Percentiles rank a stretch among this genome's conserved stretches.
Evolutionary conservation across 1,139 yeast genomes (phyloP).

Genomic region (Diutina rugosa): DNA sequence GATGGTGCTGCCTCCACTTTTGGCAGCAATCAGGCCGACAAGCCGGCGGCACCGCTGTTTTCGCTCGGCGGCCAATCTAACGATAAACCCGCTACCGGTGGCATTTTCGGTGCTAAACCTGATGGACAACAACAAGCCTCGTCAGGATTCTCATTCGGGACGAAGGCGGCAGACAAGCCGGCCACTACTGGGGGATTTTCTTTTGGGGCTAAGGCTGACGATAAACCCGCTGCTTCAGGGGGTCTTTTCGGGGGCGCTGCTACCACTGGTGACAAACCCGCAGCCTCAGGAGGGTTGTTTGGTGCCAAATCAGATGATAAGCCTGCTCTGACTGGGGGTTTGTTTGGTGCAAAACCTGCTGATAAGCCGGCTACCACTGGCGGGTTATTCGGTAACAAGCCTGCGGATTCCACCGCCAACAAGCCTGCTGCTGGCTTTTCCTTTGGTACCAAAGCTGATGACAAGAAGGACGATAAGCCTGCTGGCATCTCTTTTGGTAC

Average conservation of each 20-base stretch:
- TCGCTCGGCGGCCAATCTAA: conserved; percentile 7
- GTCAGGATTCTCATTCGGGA: conserved; percentile 3
- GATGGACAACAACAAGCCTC: not conserved
- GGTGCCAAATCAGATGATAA: conserved; percentile 10
- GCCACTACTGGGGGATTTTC: conserved; percentile 7
- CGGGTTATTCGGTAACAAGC: conserved; percentile 6
- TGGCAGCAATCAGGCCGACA: not conserved
- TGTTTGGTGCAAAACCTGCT: conserved; percentile 9
- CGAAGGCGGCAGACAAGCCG: too few species aligned
- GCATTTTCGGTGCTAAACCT: conserved; percentile 5
- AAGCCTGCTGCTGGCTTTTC: conserved; percentile 7
- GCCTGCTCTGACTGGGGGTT: conserved; percentile 11
- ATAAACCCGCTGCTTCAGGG: conserved; percentile 7
- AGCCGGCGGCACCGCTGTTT: conserved; percentile 8
- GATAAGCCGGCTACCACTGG: conserved; percentile 7
- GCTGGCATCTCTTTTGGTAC: conserved; percentile 9
- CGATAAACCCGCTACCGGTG: conserved; percentile 8
- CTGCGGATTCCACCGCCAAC: conserved; percentile 6
- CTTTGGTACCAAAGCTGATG: conserved; percentile 7
- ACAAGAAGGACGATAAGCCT: conserved; percentile 11
- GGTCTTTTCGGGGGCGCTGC: conserved; percentile 4
- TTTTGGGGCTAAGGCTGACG: conserved; percentile 8
- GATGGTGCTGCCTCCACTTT: not conserved
- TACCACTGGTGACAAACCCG: conserved; percentile 11
- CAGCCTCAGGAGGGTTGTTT: conserved; percentile 5